These are phyloP conservation scores for Prunus padus DNA, from an alignment of 306 rosid genomes.

Conservation along the genomic window DNA sequence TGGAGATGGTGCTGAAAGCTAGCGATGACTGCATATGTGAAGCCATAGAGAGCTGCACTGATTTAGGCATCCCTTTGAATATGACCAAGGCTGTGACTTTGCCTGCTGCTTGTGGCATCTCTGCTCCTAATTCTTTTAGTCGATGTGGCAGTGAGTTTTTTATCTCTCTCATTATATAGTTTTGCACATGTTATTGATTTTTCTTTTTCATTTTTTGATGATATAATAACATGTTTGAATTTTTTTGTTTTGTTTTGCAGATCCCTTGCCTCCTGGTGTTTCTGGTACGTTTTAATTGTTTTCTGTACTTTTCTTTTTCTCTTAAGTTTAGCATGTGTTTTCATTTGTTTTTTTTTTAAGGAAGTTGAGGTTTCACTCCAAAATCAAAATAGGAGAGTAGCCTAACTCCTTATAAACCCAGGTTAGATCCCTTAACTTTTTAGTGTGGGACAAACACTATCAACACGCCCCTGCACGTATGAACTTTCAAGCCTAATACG, in stretches of 20 bases:
- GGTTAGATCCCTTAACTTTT: too few relatives aligned
- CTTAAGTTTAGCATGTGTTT: too few relatives aligned
- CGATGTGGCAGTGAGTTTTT: slow-evolving; percentile 22
- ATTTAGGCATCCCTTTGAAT: slow-evolving; percentile 12
- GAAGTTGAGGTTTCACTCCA: background rate
- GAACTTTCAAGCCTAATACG: too few relatives aligned
- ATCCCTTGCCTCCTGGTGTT: background rate
- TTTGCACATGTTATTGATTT: background rate
- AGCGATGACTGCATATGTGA: slow-evolving; percentile 15
- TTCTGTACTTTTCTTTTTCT: background rate
- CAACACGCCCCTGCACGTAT: too few relatives aligned
- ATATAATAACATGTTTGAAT: background rate
- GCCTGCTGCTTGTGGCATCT: slow-evolving; percentile 16
- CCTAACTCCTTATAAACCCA: too few relatives aligned
- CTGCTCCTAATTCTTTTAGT: background rate
- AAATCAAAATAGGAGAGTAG: too few relatives aligned
- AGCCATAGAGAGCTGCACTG: background rate
- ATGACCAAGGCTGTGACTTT: slow-evolving; percentile 11
- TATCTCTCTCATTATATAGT: background rate
- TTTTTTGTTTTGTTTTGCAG: background rate
- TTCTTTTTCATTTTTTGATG: background rate
- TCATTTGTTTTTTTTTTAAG: background rate
- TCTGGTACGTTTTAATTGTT: background rate
- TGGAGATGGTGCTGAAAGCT: background rate
- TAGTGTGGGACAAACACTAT: too few relatives aligned